Conservation (phyloP, 2,329 filamentous ascomycete genomes). For the Coniochaeta sp. region DNA sequence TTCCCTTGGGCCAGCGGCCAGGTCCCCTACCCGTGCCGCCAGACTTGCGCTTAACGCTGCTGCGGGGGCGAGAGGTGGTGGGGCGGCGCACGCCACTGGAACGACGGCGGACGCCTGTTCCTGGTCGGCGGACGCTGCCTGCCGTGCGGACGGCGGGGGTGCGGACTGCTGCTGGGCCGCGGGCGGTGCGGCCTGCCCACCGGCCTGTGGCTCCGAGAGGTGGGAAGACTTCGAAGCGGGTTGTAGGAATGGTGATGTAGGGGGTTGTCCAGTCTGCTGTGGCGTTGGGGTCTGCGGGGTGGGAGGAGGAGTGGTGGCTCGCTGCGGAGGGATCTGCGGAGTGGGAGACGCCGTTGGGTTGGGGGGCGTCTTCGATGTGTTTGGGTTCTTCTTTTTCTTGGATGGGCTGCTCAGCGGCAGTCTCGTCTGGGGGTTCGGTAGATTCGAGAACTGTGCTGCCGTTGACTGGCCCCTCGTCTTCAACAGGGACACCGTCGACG, state of each 20-base stretch:
- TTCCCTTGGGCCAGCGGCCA: constrained; percentile 61
- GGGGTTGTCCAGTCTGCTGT: constrained; percentile 37
- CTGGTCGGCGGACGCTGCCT: constrained; percentile 28
- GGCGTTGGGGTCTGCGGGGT: constrained; percentile 15
- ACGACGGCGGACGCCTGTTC: constrained; percentile 22
- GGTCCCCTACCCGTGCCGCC: constrained; percentile 59
- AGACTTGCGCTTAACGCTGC: constrained; percentile 44
- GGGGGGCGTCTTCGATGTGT: constrained; percentile 10
- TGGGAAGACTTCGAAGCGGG: constrained; percentile 73
- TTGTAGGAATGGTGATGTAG: constrained; percentile 56
- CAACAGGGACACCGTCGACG: too few relatives aligned
- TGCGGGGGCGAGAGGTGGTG: constrained; percentile 31
- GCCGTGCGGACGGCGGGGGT: constrained; percentile 27
- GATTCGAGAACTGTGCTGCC: constrained; percentile 27
- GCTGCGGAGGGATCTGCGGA: neutral
- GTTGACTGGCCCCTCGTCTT: too few relatives aligned
- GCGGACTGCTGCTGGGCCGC: too few relatives aligned
- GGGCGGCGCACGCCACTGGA: constrained; percentile 23
- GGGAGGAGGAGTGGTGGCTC: neutral
- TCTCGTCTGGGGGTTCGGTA: constrained; percentile 29
- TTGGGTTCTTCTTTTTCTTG: constrained; percentile 13
- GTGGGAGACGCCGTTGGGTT: constrained; percentile 17
- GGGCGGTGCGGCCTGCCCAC: too few relatives aligned
- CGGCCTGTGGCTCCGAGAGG: constrained; percentile 47
- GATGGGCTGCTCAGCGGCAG: constrained; percentile 10